Conservation (phyloP, 1,284 basidiomycete species). For the Blastosporella zonata region DNA sequence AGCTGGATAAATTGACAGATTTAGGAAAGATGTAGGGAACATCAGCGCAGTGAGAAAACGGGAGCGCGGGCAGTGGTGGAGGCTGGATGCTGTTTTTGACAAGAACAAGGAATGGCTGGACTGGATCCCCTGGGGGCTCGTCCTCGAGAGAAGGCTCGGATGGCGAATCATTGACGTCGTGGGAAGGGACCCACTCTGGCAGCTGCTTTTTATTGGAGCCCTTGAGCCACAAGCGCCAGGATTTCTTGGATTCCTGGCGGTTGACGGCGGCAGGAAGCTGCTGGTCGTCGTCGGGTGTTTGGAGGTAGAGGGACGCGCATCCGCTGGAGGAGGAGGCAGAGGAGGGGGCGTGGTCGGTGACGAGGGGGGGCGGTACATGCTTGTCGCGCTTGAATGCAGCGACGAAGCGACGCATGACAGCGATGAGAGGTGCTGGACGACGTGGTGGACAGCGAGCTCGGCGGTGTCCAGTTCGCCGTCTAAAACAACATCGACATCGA, state of each 20-base stretch:
- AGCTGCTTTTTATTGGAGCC: conserved; percentile 24
- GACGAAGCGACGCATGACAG: conserved; percentile 40
- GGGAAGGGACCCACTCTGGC: conserved; percentile 16
- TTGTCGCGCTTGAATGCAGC: conserved; percentile 61
- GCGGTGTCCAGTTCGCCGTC: not conserved
- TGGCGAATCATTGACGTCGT: conserved; percentile 22
- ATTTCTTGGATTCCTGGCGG: conserved; percentile 33
- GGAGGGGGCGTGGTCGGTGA: conserved; percentile 35
- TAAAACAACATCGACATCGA: conserved; percentile 15
- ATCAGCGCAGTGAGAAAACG: conserved; percentile 52
- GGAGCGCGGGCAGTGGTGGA: conserved; percentile 24
- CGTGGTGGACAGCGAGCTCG: conserved; percentile 10
- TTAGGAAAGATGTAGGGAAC: conserved; percentile 54
- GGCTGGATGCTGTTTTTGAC: conserved; percentile 40
- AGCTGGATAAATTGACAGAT: conserved; percentile 46
- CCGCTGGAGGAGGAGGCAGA: conserved; percentile 62
- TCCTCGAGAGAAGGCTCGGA: conserved; percentile 15
- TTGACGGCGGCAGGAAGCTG: conserved; percentile 30
- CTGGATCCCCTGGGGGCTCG: conserved; percentile 15
- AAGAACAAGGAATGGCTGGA: conserved; percentile 22
- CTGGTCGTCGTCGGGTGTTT: conserved; percentile 58
- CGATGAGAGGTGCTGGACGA: conserved; percentile 1
- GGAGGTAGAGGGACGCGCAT: conserved; percentile 52
- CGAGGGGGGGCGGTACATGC: conserved; percentile 27
- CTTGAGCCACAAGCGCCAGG: conserved; percentile 55